Base-by-base conservation (phyloP, 192 early-diverging fungal genomes). In the Helicostylum pulchrum region DNA sequence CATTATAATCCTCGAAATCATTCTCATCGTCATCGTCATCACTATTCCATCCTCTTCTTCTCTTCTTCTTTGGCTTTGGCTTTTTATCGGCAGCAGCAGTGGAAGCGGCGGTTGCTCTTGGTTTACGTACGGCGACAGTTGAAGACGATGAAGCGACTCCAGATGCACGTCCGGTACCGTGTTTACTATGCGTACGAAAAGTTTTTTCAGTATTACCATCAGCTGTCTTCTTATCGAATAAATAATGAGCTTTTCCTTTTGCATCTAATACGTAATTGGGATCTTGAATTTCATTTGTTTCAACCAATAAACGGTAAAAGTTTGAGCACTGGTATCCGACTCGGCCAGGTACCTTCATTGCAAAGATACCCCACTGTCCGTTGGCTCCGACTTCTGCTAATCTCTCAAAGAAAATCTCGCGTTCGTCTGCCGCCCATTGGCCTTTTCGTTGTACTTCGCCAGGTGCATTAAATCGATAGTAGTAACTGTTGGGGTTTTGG, bases 281-380 rank as follows among this genome's bases (percentile, higher is more conserved):
- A 72, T 98, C 95, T 62, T 85, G 75, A 50, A 96, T 86, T 64
- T 95, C 86, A 17, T 90, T 87, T 47, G 89, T 91, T 72, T 94
- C 92, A 14, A 98, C 84, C 50, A 98, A 78, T 47, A 90, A 77
- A 31, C 95, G 87, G 75, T 98, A 98, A 77, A 94, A 98, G 79
- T 96, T 98, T 23, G 95, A 94, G 73, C 95, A 98, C 88, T 92
- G 95, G 73, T 98, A 98, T 11, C 95, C 95, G 42, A 98, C 95
- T 49, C 95, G 86, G 23, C 95, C 95, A 11, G 95, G 94, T 43
- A 98, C 92, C 5, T 90, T 83, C 88, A 95, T 94, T 23, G 93
- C 94, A 74, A 98, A 98, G 46, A 96, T 87, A 26, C 95, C 94
- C 94, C 95, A 98, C 73, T 98, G 94, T 9, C 95, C 94, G 67